A percentile compares a stretch with the other conserved stretches of the same genome.
These are phyloP conservation scores for Penicillium sclerotiorum DNA, from an alignment of 2,329 filamentous ascomycete genomes.

Conservation along the genomic window DNA sequence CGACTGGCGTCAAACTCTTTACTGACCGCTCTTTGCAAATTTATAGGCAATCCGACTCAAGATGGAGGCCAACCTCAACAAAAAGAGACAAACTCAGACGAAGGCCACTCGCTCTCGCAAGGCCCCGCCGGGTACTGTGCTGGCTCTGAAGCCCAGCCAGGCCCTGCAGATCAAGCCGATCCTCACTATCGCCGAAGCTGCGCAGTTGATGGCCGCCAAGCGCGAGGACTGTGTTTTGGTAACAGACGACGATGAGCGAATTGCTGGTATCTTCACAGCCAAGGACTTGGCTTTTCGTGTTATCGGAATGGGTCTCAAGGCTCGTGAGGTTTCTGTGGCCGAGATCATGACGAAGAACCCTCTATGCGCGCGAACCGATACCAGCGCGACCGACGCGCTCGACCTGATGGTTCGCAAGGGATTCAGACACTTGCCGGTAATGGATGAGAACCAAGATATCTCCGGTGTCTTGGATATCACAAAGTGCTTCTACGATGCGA, in stretches of 20 bases:
- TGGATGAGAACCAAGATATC: slow-evolving; percentile 99
- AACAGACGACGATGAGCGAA: slow-evolving; percentile 95
- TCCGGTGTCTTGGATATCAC: slow-evolving; percentile 98
- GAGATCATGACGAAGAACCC: slow-evolving; percentile 99
- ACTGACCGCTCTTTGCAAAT: slow-evolving; percentile 3
- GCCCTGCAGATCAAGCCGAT: slow-evolving; percentile 96
- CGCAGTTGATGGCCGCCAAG: slow-evolving; percentile 98
- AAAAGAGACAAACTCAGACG: slow-evolving; percentile 83
- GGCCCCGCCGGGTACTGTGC: slow-evolving; percentile 91
- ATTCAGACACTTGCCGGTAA: slow-evolving; percentile 95
- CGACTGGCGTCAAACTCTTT: too few species aligned
- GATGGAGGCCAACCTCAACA: slow-evolving; percentile 95
- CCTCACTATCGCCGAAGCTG: slow-evolving; percentile 92
- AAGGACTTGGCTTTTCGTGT: slow-evolving; percentile 98
- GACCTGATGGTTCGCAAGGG: slow-evolving; percentile 98
- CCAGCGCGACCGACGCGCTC: slow-evolving; percentile 93
- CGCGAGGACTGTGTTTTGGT: slow-evolving; percentile 97
- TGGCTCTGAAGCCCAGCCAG: slow-evolving; percentile 91
- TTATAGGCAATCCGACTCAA: slow-evolving; percentile 91
- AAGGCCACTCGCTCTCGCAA: slow-evolving; percentile 85
- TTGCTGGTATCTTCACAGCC: slow-evolving; percentile 97
- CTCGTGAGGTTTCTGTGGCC: slow-evolving; percentile 85
- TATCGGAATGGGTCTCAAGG: slow-evolving; percentile 86
- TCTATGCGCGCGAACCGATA: slow-evolving; percentile 94
- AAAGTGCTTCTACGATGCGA: slow-evolving; percentile 99